phyloP scores from a whole-genome alignment of 2,329 filamentous ascomycete genomes.

The Sporothrix brasiliensis region DNA sequence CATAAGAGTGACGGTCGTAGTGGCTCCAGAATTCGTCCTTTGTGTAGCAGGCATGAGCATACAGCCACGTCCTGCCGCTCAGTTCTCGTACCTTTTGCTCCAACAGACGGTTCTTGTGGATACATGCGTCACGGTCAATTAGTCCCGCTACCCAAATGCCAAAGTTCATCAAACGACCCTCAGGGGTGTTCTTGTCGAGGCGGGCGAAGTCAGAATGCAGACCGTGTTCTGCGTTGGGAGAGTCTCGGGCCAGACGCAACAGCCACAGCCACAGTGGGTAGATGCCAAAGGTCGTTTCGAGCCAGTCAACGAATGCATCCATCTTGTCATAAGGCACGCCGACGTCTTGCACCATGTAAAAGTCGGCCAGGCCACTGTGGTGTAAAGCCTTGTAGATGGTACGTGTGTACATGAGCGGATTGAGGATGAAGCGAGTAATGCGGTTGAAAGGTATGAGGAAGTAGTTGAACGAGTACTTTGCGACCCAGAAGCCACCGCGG shows the following conservation, averaged over 20 bases:
- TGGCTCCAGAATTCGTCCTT: conserved; percentile 69
- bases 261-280: conserved; percentile 63
- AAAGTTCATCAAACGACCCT: conserved; percentile 59
- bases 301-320: conserved; percentile 52
- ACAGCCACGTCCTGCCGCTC: conserved; percentile 69
- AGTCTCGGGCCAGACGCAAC: conserved; percentile 49
- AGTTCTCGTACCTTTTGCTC: conserved; percentile 62
- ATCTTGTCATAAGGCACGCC: conserved; percentile 52
- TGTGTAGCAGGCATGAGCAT: conserved; percentile 69
- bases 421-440: conserved; percentile 62
- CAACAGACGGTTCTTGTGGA: conserved; percentile 60
- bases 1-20: conserved; percentile 64
- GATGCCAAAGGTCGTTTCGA: conserved; percentile 51
- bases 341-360: conserved; percentile 68
- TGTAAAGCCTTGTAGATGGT: conserved; percentile 69
- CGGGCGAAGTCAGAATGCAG: conserved; percentile 53
- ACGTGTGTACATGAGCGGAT: conserved; percentile 64
- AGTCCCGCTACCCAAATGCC: conserved; percentile 59
- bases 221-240: conserved; percentile 49
- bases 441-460: conserved; percentile 63
- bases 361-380: conserved; percentile 60
- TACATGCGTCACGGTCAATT: conserved; percentile 49
- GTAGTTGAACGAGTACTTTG: conserved; percentile 63
- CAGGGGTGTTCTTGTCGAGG: conserved; percentile 36
- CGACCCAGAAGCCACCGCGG: conserved; percentile 70